Evolutionary conservation across 495 filamentous ascomycete genomes (phyloP).

Genomic region (Neurospora sp.): DNA sequence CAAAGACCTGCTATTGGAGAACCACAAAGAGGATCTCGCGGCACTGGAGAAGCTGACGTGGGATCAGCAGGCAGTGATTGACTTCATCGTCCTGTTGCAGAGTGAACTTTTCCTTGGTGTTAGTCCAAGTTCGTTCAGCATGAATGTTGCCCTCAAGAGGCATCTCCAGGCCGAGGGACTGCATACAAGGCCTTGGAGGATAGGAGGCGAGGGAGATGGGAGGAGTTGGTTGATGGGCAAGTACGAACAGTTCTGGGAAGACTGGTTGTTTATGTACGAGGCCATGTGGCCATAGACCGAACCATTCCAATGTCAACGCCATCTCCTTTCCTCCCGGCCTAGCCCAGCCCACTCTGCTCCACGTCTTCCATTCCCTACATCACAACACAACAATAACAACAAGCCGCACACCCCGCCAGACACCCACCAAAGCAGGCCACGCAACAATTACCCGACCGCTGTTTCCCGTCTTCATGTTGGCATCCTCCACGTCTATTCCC

Average conservation of each 20-base stretch:
- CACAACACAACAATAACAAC: not conserved
- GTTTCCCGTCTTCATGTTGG: not conserved
- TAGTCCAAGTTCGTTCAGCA: conserved; percentile 36
- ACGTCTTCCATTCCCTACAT: not conserved
- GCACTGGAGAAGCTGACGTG: conserved; percentile 27
- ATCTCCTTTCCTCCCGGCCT: no score
- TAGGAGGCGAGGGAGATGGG: conserved; percentile 29
- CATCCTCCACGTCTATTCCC: not conserved
- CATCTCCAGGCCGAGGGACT: conserved; percentile 29
- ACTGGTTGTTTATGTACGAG: conserved; percentile 40
- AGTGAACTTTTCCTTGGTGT: conserved; percentile 33
- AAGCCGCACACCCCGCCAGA: not conserved
- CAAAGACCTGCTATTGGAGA: conserved; percentile 23
- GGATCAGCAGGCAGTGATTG: conserved; percentile 36
- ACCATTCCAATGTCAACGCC: no score
- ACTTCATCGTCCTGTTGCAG: conserved; percentile 30
- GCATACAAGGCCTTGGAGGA: conserved; percentile 32
- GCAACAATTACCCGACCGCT: not conserved
- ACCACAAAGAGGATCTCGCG: conserved; percentile 14
- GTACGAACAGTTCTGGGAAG: conserved; percentile 32
- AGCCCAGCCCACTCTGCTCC: no score
- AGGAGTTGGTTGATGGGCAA: conserved; percentile 33
- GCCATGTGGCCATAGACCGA: conserved; percentile 36
- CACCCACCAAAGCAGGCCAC: not conserved
- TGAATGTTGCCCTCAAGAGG: conserved; percentile 33